These are phyloP conservation scores for Thalassiosira profunda DNA, from an alignment of 108 stramenopile genomes.

Conservation along the genomic window DNA sequence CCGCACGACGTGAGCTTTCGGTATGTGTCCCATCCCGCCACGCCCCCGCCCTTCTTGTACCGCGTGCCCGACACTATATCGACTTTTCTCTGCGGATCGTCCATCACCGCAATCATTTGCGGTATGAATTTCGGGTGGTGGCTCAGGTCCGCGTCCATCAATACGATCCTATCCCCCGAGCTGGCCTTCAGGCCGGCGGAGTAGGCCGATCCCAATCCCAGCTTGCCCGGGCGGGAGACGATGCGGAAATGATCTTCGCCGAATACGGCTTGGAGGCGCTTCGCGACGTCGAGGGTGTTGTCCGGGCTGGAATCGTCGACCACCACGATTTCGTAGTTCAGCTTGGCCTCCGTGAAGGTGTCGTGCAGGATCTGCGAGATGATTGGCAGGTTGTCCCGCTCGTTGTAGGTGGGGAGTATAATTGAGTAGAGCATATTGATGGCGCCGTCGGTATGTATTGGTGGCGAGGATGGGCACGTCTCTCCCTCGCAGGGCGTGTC, in stretches of 20 bases:
- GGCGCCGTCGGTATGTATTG: neutral
- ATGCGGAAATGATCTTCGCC: constrained; percentile 82
- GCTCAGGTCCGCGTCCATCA: constrained; percentile 99
- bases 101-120: constrained; percentile 84
- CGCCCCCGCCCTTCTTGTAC: constrained; percentile 93
- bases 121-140: constrained; percentile 99
- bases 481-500: no score
- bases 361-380: constrained; percentile 91
- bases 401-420: constrained; percentile 98
- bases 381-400: constrained; percentile 97
- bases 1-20: constrained; percentile 95
- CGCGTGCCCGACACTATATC: constrained; percentile 98
- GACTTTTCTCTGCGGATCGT: constrained; percentile 37
- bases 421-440: constrained; percentile 88
- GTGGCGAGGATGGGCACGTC: neutral
- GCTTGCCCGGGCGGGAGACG: constrained; percentile 91
- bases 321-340: constrained; percentile 94
- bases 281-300: constrained; percentile 93
- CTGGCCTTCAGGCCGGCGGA: constrained; percentile 85
- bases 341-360: constrained; percentile 64
- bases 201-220: constrained; percentile 98
- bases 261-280: constrained; percentile 85
- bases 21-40: constrained; percentile 93
- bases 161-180: constrained; percentile 89
- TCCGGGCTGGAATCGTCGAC: constrained; percentile 98